phyloP scores from a whole-genome alignment of 306 rosid genomes.

The Begonia peltatifolia region DNA sequence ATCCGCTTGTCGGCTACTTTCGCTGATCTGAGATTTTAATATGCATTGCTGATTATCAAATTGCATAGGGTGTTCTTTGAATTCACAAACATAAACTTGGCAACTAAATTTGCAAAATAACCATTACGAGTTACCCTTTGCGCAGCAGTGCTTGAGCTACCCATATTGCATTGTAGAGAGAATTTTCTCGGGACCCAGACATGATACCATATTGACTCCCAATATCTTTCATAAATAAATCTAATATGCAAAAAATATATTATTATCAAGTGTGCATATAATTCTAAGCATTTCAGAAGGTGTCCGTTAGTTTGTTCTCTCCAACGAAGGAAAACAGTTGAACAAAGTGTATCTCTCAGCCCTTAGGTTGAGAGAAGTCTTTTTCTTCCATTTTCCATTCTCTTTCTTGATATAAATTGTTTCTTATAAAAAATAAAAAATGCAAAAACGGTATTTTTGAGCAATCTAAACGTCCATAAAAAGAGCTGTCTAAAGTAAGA shows the following conservation, averaged over 20 bases:
- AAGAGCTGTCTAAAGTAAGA: too few relatives aligned
- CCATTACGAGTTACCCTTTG: too few relatives aligned
- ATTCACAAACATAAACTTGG: neutral
- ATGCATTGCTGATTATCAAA: slow-evolving; percentile 1
- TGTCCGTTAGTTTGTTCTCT: too few relatives aligned
- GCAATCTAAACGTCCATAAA: too few relatives aligned
- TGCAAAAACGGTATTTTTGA: too few relatives aligned
- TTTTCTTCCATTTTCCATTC: too few relatives aligned
- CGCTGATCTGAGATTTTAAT: slow-evolving; percentile 42
- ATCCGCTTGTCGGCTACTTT: slow-evolving; percentile 70
- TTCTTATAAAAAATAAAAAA: too few relatives aligned
- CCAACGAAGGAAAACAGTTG: too few relatives aligned
- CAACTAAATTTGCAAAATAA: neutral
- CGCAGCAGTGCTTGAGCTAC: slow-evolving; percentile 86
- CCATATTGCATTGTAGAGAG: slow-evolving; percentile 89
- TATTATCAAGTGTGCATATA: neutral
- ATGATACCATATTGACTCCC: slow-evolving; percentile 71
- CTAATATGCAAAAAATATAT: slow-evolving; percentile 25
- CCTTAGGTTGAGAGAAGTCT: too few relatives aligned
- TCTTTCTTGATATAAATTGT: too few relatives aligned
- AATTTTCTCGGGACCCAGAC: slow-evolving; percentile 66
- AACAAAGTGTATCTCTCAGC: too few relatives aligned
- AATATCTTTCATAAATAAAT: slow-evolving; percentile 46
- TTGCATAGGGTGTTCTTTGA: slow-evolving; percentile 3
- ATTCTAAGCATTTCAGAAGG: too few relatives aligned